Conservation (phyloP, 164 flowering plant species). For the Dillenia turbinata region DNA sequence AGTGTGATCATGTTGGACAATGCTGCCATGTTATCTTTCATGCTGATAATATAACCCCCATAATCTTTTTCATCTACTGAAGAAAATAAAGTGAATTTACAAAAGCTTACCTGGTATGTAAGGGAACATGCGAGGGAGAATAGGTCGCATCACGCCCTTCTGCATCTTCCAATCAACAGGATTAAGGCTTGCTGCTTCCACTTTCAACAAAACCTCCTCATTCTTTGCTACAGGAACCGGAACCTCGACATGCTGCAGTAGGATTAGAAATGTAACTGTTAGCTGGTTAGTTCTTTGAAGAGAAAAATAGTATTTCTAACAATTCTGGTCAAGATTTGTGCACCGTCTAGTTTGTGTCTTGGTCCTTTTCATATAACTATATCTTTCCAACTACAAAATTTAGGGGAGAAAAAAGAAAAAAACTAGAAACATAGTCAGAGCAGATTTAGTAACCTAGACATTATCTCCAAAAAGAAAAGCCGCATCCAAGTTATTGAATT, state of each 20-base stretch:
- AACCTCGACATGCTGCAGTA: slow-evolving; percentile 68
- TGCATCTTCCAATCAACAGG: slow-evolving; percentile 72
- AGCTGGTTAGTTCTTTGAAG: not conserved
- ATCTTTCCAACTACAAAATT: no score
- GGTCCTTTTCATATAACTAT: no score
- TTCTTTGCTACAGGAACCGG: slow-evolving; percentile 53
- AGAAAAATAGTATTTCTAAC: not conserved
- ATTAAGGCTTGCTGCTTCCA: slow-evolving; percentile 64
- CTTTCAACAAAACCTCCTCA: slow-evolving; percentile 52
- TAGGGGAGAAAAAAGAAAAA: no score
- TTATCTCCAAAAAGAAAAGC: no score
- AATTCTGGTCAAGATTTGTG: not conserved
- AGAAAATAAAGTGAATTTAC: not conserved
- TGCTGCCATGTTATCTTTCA: no score
- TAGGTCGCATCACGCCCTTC: slow-evolving; percentile 44
- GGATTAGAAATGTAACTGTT: not conserved
- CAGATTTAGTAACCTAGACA: no score
- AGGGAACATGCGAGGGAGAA: slow-evolving; percentile 62
- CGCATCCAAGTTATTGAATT: no score
- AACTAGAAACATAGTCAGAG: no score
- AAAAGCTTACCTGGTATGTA: slow-evolving; percentile 44
- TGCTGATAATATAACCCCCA: not conserved
- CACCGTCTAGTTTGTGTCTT: no score
- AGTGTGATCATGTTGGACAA: no score
- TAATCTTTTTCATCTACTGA: not conserved